These are phyloP conservation scores for Tilletiaria anomala DNA, from an alignment of 1,284 basidiomycete genomes.

Conservation along the genomic window DNA sequence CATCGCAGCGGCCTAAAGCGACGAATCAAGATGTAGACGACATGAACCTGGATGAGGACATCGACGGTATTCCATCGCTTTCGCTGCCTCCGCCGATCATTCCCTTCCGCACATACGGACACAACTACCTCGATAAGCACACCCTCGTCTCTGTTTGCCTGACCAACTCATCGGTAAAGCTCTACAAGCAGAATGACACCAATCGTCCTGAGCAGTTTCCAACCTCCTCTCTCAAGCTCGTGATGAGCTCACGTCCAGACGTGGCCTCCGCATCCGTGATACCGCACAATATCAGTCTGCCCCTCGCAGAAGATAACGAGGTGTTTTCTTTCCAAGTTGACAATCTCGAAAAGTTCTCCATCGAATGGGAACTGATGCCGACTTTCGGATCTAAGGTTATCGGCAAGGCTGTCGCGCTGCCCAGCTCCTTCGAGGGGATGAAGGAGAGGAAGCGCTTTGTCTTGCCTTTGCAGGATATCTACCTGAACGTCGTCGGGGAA, in stretches of 20 bases:
- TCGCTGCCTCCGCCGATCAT: conserved; percentile 95
- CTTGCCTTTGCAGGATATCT: conserved; percentile 71
- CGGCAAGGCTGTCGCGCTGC: conserved; percentile 75
- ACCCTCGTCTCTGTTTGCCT: conserved; percentile 70
- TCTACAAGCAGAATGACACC: conserved; percentile 30
- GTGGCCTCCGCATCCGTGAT: conserved; percentile 55
- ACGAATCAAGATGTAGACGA: conserved; percentile 10
- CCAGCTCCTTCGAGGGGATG: conserved; percentile 52
- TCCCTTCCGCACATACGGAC: conserved; percentile 49
- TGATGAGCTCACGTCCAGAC: conserved; percentile 69
- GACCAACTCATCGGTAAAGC: conserved; percentile 32
- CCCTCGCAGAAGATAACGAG: conserved; percentile 63
- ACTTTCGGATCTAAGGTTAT: conserved; percentile 98
- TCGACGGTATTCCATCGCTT: conserved; percentile 79
- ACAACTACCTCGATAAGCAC: conserved; percentile 57
- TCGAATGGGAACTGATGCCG: conserved; percentile 92
- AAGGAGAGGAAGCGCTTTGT: conserved; percentile 29
- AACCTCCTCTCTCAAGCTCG: conserved; percentile 71
- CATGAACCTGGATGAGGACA: conserved; percentile 40
- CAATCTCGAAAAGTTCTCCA: conserved; percentile 56
- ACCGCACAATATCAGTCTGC: conserved; percentile 49
- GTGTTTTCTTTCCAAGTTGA: conserved; percentile 79
- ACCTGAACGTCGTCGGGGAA: conserved; percentile 87
- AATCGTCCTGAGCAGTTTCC: conserved; percentile 38
- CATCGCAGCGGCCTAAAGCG: too few relatives aligned